Evolutionary conservation across 2,329 filamentous ascomycete genomes (phyloP).

Genomic region (Diplocarpon rosae): DNA sequence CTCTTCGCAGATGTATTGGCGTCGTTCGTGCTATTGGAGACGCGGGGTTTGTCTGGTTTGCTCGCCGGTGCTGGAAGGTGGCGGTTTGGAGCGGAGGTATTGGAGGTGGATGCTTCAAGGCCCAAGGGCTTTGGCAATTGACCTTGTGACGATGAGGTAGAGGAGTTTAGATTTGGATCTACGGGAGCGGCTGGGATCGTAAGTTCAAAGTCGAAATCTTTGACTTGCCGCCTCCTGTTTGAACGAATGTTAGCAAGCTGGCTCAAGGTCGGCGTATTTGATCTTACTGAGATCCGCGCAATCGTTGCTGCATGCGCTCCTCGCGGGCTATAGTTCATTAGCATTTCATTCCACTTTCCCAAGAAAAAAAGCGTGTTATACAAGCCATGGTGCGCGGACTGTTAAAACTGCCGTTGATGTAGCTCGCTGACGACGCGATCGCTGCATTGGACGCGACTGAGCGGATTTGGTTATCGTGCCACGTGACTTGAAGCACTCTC

Average conservation of each 20-base stretch:
- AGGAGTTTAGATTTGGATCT: neutral
- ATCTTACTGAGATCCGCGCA: constrained; percentile 52
- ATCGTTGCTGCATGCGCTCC: constrained; percentile 52
- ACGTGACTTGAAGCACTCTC: too few species aligned
- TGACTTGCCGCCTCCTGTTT: constrained; percentile 37
- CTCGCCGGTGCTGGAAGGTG: neutral
- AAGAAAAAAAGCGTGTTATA: constrained; percentile 4
- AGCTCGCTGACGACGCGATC: too few species aligned
- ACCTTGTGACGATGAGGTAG: constrained; percentile 1
- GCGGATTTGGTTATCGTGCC: too few species aligned
- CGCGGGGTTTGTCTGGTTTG: constrained; percentile 1
- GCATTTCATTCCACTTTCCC: neutral
- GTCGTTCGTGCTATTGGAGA: constrained; percentile 17
- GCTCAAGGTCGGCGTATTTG: neutral
- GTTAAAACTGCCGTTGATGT: too few species aligned
- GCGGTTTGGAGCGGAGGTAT: constrained; percentile 10
- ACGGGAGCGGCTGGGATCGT: constrained; percentile 29
- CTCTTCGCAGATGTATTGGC: constrained; percentile 28
- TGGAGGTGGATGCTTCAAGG: constrained; percentile 9
- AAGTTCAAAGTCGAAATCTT: constrained; percentile 49
- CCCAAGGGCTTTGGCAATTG: constrained; percentile 12
- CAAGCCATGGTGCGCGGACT: constrained; percentile 11
- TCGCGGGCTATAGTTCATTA: constrained; percentile 36
- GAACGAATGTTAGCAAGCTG: constrained; percentile 27
- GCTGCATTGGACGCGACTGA: too few species aligned